phyloP scores from a whole-genome alignment of 768 basidiomycete genomes.

The Zangia roseola region DNA sequence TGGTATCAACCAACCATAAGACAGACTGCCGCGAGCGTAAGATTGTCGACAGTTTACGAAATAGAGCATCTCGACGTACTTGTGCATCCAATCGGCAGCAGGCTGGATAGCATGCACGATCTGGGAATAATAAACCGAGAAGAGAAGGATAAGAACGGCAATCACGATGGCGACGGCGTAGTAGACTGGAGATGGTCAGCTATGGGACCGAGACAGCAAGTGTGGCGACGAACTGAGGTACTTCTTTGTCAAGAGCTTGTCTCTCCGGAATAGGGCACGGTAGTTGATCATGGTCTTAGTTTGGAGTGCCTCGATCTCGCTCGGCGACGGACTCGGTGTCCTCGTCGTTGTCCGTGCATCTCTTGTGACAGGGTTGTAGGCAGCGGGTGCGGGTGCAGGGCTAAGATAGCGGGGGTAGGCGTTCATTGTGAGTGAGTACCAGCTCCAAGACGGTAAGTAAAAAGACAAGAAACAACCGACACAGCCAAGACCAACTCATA shows the following conservation, averaged over 20 bases:
- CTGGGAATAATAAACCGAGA: constrained; percentile 63
- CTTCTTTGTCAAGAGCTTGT: constrained; percentile 55
- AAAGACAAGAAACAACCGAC: too few relatives aligned
- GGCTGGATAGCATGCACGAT: constrained; percentile 49
- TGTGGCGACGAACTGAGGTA: constrained; percentile 52
- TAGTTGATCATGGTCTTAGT: constrained; percentile 44
- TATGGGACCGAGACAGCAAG: not conserved
- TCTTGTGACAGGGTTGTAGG: constrained; percentile 13
- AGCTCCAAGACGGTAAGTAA: too few relatives aligned
- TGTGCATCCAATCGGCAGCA: constrained; percentile 44
- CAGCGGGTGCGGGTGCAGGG: not conserved
- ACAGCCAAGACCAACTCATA: too few relatives aligned
- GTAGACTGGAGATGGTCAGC: constrained; percentile 35
- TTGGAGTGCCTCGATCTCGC: constrained; percentile 48
- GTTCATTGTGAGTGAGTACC: constrained; percentile 14
- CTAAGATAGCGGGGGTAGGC: constrained; percentile 15
- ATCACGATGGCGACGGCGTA: constrained; percentile 51
- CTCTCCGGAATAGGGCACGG: constrained; percentile 41
- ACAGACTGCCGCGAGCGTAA: constrained; percentile 37
- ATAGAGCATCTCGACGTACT: constrained; percentile 23
- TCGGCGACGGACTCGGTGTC: constrained; percentile 67
- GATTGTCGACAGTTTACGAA: not conserved
- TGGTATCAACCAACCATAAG: constrained; percentile 72
- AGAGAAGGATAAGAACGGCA: constrained; percentile 48
- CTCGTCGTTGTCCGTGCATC: constrained; percentile 27